Base-by-base conservation (phyloP, 257 asterid species). In the Lantana camara region DNA sequence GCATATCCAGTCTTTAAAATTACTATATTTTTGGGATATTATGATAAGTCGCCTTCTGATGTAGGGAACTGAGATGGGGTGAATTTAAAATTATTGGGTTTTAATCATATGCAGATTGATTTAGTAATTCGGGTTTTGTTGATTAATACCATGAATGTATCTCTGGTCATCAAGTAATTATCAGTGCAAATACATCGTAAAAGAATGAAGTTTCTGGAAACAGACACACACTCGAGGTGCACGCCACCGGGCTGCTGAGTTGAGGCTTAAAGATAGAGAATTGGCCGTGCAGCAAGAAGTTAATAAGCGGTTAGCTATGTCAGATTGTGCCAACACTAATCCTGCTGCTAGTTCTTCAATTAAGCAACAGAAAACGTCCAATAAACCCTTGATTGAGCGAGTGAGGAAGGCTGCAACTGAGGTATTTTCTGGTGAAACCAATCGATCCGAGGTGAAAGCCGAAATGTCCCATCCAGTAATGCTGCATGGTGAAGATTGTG, bases 181-280 rank as follows among this genome's bases (percentile, higher is more conserved):
- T 32, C 24, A 30, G 20, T 22, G 53, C 61, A 35, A 46, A 69
- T n/a, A 35, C 6, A 30, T 4, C 22, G 44, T 53, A 17, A 47
- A 46, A 14, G n/a, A 14, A 7, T 59, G 27, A 21, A 44, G 35
- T 45, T 68, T 27, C 37, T 63, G 66, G 19, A 23, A 57, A 40
- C 71, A 84, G 96, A 69, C 82, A 24, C 96, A 84, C 74, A 53
- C 81, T 30, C 79, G 70, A 70, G 89, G 87, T 52, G 75, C 85
- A 2, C 81, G 87, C 67, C 96, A 86, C 70, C 69, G 42, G 54
- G 70, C 80, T 14, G 84, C 87, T 4, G 93, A 79, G 59, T 63
- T 71, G 19, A 84, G 69, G 75, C 70, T 60, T 34, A 77, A 66
- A 68, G 85, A 74, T 70, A 77, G 70, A 67, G 87, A 83, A 71